Percentiles rank a stretch among this genome's conserved stretches.
Evolutionary conservation across 108 stramenopile species (phyloP).

Genomic region (Chaetoceros muelleri): DNA sequence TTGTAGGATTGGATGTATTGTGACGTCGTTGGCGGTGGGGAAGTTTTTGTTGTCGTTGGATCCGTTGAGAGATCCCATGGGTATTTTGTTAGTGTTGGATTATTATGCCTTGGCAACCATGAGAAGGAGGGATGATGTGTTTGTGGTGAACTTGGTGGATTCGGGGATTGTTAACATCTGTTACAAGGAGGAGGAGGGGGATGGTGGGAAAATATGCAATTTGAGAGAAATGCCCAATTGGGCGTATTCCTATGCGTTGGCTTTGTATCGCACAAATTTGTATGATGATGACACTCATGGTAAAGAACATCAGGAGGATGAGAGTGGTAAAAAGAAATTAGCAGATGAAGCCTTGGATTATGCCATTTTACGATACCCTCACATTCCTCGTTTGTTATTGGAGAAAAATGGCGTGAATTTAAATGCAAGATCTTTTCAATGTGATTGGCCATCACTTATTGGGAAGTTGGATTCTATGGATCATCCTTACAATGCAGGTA

Average conservation of each 20-base stretch:
- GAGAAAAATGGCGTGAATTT: slow-evolving; percentile 31
- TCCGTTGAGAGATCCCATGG: slow-evolving; percentile 74
- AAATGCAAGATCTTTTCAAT: slow-evolving; percentile 24
- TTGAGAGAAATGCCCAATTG: slow-evolving; percentile 58
- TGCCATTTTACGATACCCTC: slow-evolving; percentile 31
- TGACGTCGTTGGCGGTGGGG: slow-evolving; percentile 38
- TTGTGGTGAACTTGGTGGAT: slow-evolving; percentile 41
- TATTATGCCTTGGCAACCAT: slow-evolving; percentile 47
- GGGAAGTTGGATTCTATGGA: slow-evolving; percentile 1
- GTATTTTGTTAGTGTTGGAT: slow-evolving; percentile 53
- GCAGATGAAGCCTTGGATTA: slow-evolving; percentile 17
- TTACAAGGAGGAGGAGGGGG: slow-evolving; percentile 14
- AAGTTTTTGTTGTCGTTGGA: slow-evolving; percentile 65
- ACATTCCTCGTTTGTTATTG: slow-evolving; percentile 23
- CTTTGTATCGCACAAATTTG: slow-evolving; percentile 32
- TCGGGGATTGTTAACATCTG: slow-evolving; percentile 11
- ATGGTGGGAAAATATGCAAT: slow-evolving; percentile 24
- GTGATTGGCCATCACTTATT: slow-evolving; percentile 33
- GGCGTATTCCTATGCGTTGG: slow-evolving; percentile 71
- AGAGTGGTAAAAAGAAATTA: background rate
- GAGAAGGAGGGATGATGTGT: slow-evolving; percentile 12
- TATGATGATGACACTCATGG: slow-evolving; percentile 13
- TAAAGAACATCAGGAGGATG: background rate
- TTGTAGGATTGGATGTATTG: slow-evolving; percentile 30
- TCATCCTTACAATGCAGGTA: slow-evolving; percentile 3